phyloP scores from a whole-genome alignment of 163 green algal species.

The Trebouxiophyceae sp. region DNA sequence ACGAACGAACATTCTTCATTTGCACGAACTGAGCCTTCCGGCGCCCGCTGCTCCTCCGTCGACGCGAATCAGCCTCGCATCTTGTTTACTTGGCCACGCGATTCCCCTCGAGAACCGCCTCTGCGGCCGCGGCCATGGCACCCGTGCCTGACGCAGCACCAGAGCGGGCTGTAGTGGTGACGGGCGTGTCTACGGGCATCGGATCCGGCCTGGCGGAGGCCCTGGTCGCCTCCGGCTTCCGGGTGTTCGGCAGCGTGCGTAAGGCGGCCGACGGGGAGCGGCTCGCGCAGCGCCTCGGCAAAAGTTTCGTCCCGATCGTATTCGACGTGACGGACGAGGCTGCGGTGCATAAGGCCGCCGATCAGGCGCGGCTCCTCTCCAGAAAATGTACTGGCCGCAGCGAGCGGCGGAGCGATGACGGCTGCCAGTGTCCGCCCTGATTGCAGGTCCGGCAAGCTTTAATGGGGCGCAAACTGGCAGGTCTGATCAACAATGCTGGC shows the following conservation, averaged over 20 bases:
- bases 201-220: neutral
- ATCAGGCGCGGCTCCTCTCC: too few relatives aligned
- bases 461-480: neutral
- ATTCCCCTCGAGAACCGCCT: too few relatives aligned
- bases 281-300: neutral
- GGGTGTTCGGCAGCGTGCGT: conserved; percentile 8
- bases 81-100: too few relatives aligned
- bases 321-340: conserved; percentile 9
- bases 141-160: too few relatives aligned
- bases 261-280: conserved; percentile 1
- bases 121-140: too few relatives aligned
- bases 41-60: too few relatives aligned
- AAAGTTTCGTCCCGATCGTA: conserved; percentile 2
- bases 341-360: conserved; percentile 5
- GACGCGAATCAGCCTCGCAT: too few relatives aligned
- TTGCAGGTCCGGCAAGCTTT: neutral
- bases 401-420: too few relatives aligned
- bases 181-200: conserved; percentile 9
- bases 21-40: too few relatives aligned
- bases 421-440: too few relatives aligned
- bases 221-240: neutral
- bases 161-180: conserved; percentile 12
- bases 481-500: conserved; percentile 15
- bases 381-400: too few relatives aligned
- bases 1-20: too few relatives aligned